Conservation (phyloP, 139 green algal genomes). For the Chlamydomonas sp. region DNA sequence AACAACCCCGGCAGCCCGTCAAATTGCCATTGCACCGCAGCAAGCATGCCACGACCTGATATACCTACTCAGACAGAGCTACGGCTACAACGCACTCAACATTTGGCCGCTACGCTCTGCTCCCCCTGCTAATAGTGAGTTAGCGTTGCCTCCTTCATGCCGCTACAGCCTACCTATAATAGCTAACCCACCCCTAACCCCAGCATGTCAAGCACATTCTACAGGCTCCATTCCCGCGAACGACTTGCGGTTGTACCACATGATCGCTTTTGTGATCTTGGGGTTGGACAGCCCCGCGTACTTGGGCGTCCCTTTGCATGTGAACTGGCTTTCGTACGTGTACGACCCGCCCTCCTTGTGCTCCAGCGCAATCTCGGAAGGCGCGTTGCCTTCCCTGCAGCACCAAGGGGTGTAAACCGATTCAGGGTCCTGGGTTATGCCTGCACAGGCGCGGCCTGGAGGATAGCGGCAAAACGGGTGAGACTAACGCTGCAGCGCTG, state of each 20-base stretch:
- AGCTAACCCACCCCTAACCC: too few relatives aligned
- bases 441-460: not conserved
- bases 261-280: slow-evolving; percentile 16
- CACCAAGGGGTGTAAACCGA: not conserved
- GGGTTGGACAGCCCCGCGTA: slow-evolving; percentile 12
- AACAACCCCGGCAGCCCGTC: too few relatives aligned
- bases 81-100: too few relatives aligned
- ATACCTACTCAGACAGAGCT: too few relatives aligned
- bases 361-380: slow-evolving; percentile 11
- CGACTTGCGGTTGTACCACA: slow-evolving; percentile 36
- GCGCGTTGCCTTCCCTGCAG: slow-evolving; percentile 7
- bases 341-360: not conserved
- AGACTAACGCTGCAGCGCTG: too few relatives aligned
- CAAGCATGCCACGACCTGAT: too few relatives aligned
- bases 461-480: not conserved
- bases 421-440: not conserved
- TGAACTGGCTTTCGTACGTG: not conserved
- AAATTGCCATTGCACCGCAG: too few relatives aligned
- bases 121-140: too few relatives aligned
- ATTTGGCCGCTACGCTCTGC: too few relatives aligned
- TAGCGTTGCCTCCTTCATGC: too few relatives aligned
- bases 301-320: slow-evolving; percentile 1
- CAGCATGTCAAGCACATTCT: slow-evolving; percentile 6
- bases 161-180: too few relatives aligned
- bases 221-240: slow-evolving; percentile 9